Evolutionary conservation across 768 basidiomycete species (phyloP).

Genomic region (Mrakia hoshinonis): DNA sequence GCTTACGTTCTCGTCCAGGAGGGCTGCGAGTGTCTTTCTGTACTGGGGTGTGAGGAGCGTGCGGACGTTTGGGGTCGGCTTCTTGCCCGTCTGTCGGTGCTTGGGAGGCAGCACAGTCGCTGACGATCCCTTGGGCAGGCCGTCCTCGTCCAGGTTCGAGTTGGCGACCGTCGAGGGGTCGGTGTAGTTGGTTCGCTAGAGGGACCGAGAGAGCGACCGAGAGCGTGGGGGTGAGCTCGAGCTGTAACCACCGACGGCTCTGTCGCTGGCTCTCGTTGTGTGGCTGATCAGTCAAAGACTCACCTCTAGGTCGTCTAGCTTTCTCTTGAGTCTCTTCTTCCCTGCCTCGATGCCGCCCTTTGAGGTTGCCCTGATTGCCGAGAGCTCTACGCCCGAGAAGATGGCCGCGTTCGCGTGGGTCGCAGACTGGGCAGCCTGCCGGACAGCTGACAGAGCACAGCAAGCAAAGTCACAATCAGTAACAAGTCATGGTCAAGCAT

Average conservation of each 20-base stretch:
- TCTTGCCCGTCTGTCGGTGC: background rate
- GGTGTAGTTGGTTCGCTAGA: conserved; percentile 10
- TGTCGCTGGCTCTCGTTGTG: too few species aligned
- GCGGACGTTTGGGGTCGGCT: background rate
- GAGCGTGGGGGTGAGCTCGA: background rate
- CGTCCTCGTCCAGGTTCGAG: background rate
- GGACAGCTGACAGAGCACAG: background rate
- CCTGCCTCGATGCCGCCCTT: conserved; percentile 2
- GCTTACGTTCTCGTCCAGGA: background rate
- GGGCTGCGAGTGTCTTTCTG: background rate
- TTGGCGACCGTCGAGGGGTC: background rate
- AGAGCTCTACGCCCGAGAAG: conserved; percentile 10
- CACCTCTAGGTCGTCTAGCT: background rate
- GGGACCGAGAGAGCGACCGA: background rate
- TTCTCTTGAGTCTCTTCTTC: conserved; percentile 9
- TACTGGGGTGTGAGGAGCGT: conserved; percentile 12
- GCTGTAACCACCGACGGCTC: too few species aligned
- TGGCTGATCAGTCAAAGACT: too few species aligned
- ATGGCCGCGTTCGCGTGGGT: conserved; percentile 4
- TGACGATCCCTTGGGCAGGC: background rate
- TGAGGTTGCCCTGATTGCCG: background rate
- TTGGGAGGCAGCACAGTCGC: background rate
- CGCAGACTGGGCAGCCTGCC: background rate
- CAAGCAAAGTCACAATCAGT: background rate
- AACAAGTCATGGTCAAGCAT: background rate